Evolutionary conservation across 495 filamentous ascomycete genomes (phyloP), one percentile per base, ranked within the genome.

Genomic region (Schizothecium vesticola): DNA sequence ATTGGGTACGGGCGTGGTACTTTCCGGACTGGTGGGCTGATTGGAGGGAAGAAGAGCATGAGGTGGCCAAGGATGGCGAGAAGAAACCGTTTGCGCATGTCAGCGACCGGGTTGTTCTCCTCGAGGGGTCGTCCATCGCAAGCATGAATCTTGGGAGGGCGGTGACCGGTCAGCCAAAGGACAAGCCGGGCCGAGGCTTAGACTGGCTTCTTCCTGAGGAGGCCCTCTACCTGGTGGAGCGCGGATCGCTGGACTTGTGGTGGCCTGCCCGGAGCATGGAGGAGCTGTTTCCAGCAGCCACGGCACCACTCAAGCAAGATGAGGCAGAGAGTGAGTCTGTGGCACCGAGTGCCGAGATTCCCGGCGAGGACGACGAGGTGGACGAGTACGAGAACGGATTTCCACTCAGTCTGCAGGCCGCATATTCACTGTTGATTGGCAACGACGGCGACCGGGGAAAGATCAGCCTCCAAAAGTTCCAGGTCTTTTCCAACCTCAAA

Each of bases 191-290:
- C 0, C 81, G 79, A 70, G 83, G 87, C 26, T 84, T 83, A 60
- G 72, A 93, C 23, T 96, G 92, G 92, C 74, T 99, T 26, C 76
- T 96, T n/a, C 94, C 94, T 0, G 96, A 99, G 76, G 95, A 99
- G 74, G 90, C 92, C 8, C 79, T 99, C 61, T 98, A 92, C 76
- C 73, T 97, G 58, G 81, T 98, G 21, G 95, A 99, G 79, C 79
- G 94, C 70, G 95, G 94, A 0, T 91, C 84, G 69, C 67, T 99
- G 71, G 92, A 97, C 79, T 81, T 97, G 25, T 86, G 92, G 81
- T 99, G 91, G 91, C 91, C 91, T 31, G 70, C 77, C 12, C 73
- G 74, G 36, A 74, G 74, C 16, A 64, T 85, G 43, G 79, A 79
- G 51, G 78, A 80, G 57, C 68, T 82, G 1, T 76, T 82, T 16